Base-by-base conservation (phyloP, 345 rosid species). In the Brassica carinata region DNA sequence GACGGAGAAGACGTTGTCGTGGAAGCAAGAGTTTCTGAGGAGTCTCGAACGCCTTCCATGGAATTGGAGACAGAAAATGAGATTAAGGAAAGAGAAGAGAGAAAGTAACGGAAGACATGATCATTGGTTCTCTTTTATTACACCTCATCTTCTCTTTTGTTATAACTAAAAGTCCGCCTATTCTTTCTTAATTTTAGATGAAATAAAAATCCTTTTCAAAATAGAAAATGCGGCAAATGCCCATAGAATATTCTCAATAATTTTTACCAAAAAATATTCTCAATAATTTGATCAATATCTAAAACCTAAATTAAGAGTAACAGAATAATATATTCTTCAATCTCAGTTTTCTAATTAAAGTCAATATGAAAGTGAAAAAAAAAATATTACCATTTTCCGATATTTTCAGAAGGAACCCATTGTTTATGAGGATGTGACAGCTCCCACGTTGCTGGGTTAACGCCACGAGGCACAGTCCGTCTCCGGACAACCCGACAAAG, bases 11-110 rank as follows among this genome's bases (percentile, higher is more conserved):
- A 65, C 17, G 84, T 76, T 10, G 84, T 76, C 7, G 78, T 65
- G 63, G 80, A 72, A 76, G 74, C 64, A 26, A 72, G 67, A 77
- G 84, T 33, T 66, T 77, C 30, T 66, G 84, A 77, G 1, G 81
- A 77, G 71, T 81, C 74, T 81, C 81, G 77, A 81, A 77, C 66
- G 66, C 30, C 81, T 72, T 81, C 81, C 84, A 81, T 81, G 74
- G 81, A 76, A 51, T 9, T 76, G 27, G 26, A 75, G 76, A 67
- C 29, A 65, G 40, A 34, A 67, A 66, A 72, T 58, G 81, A 59
- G 48, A 81, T 64, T 67, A 74, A 74, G 64, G 74, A 48, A 45
- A 69, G 69, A 80, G 65, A 53, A 69, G 65, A 63, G 72, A 71
- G 53, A 71, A 40, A 55, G 76, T 33, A 33, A 64, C 76, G 61